Conservation (phyloP, 2,329 filamentous ascomycete genomes). For the Monosporascus sp. region DNA sequence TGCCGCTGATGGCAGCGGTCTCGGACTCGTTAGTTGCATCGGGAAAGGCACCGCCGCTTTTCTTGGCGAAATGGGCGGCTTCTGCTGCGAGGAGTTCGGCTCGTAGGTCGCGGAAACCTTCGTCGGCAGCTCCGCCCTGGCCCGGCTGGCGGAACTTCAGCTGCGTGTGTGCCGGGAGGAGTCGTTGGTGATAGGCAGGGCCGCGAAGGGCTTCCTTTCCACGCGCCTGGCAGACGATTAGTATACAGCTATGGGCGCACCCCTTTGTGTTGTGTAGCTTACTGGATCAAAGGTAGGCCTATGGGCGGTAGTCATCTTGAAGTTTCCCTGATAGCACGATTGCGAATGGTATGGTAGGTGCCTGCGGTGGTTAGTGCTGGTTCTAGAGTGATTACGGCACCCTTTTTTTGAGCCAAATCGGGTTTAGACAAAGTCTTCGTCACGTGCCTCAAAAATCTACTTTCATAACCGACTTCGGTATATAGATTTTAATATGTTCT, state of each 20-base stretch:
- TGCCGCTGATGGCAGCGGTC: constrained; percentile 28
- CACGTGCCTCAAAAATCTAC: too few species aligned
- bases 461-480: too few species aligned
- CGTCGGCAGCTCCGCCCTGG: constrained; percentile 78
- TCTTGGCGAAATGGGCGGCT: constrained; percentile 80
- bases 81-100: constrained; percentile 88
- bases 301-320: constrained; percentile 63
- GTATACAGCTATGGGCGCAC: constrained; percentile 2
- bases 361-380: not conserved
- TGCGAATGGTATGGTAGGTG: not conserved
- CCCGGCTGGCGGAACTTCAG: constrained; percentile 89
- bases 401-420: too few species aligned
- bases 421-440: too few species aligned
- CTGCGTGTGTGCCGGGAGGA: constrained; percentile 87
- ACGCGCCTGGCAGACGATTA: constrained; percentile 56
- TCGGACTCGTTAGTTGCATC: constrained; percentile 42
- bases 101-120: constrained; percentile 69
- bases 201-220: constrained; percentile 94
- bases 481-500: too few species aligned
- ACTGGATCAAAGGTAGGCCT: constrained; percentile 96
- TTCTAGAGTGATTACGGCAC: too few species aligned
- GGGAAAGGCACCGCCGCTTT: constrained; percentile 55
- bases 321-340: constrained; percentile 1
- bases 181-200: constrained; percentile 91
- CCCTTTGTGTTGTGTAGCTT: constrained; percentile 24